A percentile compares a stretch with the other conserved stretches of the same genome.
phyloP scores from a whole-genome alignment of 805 yeast genomes.

The Kuraishia molischiana region DNA sequence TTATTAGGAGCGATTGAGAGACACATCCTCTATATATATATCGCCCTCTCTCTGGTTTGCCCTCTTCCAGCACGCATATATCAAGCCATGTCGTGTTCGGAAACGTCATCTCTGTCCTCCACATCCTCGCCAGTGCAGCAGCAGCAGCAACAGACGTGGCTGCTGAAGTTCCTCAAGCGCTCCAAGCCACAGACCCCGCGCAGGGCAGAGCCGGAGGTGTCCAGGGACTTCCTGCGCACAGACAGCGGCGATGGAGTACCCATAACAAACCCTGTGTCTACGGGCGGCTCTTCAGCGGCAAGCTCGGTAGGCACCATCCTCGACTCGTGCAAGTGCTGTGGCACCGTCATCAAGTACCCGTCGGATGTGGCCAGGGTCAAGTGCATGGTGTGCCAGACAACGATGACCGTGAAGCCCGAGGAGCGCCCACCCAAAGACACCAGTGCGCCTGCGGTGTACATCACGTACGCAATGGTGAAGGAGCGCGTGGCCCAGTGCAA shows the following conservation, averaged over 20 bases:
- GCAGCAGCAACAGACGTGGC: not conserved
- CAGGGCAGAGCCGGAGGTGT: no score
- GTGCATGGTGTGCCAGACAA: slow-evolving; percentile 56
- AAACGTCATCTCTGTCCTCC: not conserved
- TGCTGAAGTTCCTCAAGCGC: not conserved
- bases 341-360: slow-evolving; percentile 30
- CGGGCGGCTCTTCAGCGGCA: no score
- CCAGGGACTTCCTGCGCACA: no score
- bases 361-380: slow-evolving; percentile 28
- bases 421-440: no score
- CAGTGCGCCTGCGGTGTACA: slow-evolving; percentile 8
- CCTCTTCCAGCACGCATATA: no score
- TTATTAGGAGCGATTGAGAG: no score
- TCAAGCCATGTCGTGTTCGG: not conserved
- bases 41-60: no score
- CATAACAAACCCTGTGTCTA: no score
- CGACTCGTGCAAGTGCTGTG: slow-evolving; percentile 36
- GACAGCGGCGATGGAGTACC: no score
- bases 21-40: no score
- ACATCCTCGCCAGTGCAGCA: not conserved
- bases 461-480: slow-evolving; percentile 24
- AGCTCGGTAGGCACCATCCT: slow-evolving; percentile 6
- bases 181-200: not conserved
- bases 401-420: slow-evolving; percentile 4
- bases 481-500: slow-evolving; percentile 23